Evolutionary conservation across 2,329 filamentous ascomycete genomes (phyloP).

Genomic region (Didymella glomerata): DNA sequence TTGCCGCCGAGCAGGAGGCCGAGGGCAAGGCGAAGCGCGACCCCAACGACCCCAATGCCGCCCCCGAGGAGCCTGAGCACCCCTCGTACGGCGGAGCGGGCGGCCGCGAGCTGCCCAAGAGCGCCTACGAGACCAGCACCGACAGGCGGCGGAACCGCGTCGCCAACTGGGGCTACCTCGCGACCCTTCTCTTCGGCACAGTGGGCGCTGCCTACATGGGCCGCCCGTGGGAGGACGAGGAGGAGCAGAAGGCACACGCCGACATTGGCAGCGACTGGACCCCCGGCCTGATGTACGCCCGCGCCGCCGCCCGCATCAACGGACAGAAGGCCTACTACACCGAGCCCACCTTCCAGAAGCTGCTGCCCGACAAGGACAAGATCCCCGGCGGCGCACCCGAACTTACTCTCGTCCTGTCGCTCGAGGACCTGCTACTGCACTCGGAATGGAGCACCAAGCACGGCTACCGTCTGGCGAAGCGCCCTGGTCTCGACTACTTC

Average conservation of each 20-base stretch:
- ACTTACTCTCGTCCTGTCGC: slow-evolving; percentile 88
- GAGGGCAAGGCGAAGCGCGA: slow-evolving; percentile 46
- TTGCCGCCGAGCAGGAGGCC: slow-evolving; percentile 72
- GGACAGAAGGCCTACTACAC: slow-evolving; percentile 91
- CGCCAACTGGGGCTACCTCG: slow-evolving; percentile 76
- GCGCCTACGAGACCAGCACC: slow-evolving; percentile 87
- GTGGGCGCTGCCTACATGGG: slow-evolving; percentile 77
- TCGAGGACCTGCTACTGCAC: slow-evolving; percentile 94
- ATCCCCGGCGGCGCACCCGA: slow-evolving; percentile 71
- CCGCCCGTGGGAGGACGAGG: slow-evolving; percentile 81
- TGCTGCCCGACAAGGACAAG: slow-evolving; percentile 78
- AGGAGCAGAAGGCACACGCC: slow-evolving; percentile 73
- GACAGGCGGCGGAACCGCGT: slow-evolving; percentile 81
- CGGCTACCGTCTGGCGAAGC: slow-evolving; percentile 94
- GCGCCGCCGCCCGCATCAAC: slow-evolving; percentile 76
- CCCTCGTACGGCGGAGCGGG: slow-evolving; percentile 63
- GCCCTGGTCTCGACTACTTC: slow-evolving; percentile 96
- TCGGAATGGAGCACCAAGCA: slow-evolving; percentile 94
- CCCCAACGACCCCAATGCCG: slow-evolving; percentile 44
- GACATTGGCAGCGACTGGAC: slow-evolving; percentile 84
- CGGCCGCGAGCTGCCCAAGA: slow-evolving; percentile 74
- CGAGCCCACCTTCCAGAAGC: slow-evolving; percentile 91
- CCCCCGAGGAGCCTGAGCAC: slow-evolving; percentile 60
- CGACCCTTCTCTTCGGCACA: slow-evolving; percentile 65
- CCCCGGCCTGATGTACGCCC: slow-evolving; percentile 77